These are phyloP conservation scores for Echites panduratus DNA, from an alignment of 257 asterid species.

Conservation along the genomic window DNA sequence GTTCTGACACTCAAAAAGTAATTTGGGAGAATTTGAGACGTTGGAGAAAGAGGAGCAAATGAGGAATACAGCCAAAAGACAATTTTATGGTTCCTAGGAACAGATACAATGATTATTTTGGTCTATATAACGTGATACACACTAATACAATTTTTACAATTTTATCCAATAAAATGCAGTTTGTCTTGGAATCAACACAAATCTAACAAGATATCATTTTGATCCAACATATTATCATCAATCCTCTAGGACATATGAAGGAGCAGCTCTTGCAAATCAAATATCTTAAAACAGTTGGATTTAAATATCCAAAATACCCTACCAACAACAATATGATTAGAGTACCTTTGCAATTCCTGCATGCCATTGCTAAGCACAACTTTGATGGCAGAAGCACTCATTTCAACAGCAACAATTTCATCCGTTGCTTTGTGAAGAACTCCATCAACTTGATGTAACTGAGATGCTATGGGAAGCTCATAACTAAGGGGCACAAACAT, in stretches of 20 bases:
- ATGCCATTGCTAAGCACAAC: slow-evolving; percentile 56
- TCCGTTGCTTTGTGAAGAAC: slow-evolving; percentile 96
- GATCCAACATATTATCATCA: not conserved
- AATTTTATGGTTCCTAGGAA: not conserved
- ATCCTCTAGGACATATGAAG: not conserved
- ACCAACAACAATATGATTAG: not conserved
- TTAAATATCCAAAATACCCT: no score
- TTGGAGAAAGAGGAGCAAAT: no score
- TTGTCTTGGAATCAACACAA: not conserved
- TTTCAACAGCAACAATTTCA: slow-evolving; percentile 75
- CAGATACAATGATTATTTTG: not conserved
- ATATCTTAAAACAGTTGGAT: not conserved
- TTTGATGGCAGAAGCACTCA: slow-evolving; percentile 50
- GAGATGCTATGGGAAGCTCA: slow-evolving; percentile 62
- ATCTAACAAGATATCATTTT: not conserved
- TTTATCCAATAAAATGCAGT: not conserved
- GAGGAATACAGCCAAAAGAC: no score
- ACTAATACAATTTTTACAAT: no score
- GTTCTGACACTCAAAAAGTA: not conserved
- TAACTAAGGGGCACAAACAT: slow-evolving; percentile 72
- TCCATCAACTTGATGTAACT: slow-evolving; percentile 70
- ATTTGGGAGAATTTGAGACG: not conserved
- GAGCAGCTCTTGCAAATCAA: not conserved
- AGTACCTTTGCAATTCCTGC: slow-evolving; percentile 75
- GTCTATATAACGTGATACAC: not conserved